These are phyloP conservation scores for Hypoxylon sp. DNA, from an alignment of 2,329 filamentous ascomycete genomes.

Conservation along the genomic window DNA sequence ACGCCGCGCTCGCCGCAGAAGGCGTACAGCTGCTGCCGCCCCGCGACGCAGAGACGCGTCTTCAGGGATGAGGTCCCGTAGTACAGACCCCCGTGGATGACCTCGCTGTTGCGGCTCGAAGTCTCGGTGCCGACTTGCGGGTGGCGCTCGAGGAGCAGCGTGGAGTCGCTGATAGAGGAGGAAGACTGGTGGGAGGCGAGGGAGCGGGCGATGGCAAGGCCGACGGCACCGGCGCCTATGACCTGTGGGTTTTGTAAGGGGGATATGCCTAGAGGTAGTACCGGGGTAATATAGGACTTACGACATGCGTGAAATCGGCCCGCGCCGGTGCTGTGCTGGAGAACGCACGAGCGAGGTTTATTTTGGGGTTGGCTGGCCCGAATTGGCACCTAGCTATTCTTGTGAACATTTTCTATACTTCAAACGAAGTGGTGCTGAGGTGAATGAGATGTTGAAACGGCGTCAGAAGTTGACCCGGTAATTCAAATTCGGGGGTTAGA, in stretches of 20 bases:
- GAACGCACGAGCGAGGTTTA: constrained; percentile 40
- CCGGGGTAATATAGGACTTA: constrained; percentile 39
- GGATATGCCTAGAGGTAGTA: neutral
- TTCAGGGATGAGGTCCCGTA: constrained; percentile 84
- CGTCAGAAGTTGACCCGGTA: neutral
- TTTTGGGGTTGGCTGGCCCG: neutral
- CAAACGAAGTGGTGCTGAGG: neutral
- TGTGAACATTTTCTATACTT: constrained; percentile 34
- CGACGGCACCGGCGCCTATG: constrained; percentile 75
- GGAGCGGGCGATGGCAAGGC: constrained; percentile 80
- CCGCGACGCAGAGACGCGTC: constrained; percentile 82
- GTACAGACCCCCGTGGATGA: constrained; percentile 96
- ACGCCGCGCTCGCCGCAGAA: constrained; percentile 77
- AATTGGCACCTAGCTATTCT: constrained; percentile 25
- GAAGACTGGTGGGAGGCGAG: constrained; percentile 71
- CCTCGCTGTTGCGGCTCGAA: constrained; percentile 91
- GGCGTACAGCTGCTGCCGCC: constrained; percentile 80
- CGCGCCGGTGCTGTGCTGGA: constrained; percentile 45
- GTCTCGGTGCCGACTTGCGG: constrained; percentile 83
- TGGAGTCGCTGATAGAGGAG: constrained; percentile 61
- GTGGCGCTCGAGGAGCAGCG: constrained; percentile 86
- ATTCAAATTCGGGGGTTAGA: neutral
- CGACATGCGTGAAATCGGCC: constrained; percentile 54
- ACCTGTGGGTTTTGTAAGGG: constrained; percentile 54
- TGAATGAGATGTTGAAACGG: neutral